Conservation (phyloP, 2,329 filamentous ascomycete species). For the Rutstroemia sp. region DNA sequence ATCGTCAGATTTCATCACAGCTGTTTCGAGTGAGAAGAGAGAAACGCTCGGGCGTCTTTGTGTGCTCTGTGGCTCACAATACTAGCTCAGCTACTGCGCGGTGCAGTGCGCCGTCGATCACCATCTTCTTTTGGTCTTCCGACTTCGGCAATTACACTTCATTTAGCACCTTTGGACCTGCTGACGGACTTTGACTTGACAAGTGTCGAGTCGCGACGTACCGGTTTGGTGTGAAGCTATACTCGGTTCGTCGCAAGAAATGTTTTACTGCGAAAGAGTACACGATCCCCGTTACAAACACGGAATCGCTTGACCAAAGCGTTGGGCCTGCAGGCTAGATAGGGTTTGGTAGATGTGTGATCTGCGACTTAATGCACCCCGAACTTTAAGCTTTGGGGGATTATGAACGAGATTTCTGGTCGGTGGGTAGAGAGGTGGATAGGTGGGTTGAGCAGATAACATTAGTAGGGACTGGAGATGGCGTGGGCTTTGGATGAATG, state of each 20-base stretch:
- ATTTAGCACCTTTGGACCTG: too few relatives aligned
- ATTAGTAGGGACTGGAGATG: background rate
- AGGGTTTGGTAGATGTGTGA: background rate
- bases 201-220: too few relatives aligned
- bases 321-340: background rate
- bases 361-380: background rate
- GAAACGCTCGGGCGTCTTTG: too few relatives aligned
- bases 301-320: background rate
- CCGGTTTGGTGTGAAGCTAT: background rate
- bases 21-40: too few relatives aligned
- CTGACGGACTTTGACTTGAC: too few relatives aligned
- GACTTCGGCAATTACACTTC: too few relatives aligned
- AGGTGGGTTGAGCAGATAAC: background rate
- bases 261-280: background rate
- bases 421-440: background rate
- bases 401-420: background rate
- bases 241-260: background rate
- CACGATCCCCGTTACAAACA: background rate
- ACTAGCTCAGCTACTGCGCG: too few relatives aligned
- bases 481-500: too few relatives aligned
- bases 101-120: too few relatives aligned
- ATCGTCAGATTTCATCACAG: too few relatives aligned
- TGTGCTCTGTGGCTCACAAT: too few relatives aligned
- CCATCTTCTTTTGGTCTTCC: too few relatives aligned
- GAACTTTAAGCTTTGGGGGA: background rate